Base-by-base conservation (phyloP, 345 rosid genomes). In the Turritis glabra region DNA sequence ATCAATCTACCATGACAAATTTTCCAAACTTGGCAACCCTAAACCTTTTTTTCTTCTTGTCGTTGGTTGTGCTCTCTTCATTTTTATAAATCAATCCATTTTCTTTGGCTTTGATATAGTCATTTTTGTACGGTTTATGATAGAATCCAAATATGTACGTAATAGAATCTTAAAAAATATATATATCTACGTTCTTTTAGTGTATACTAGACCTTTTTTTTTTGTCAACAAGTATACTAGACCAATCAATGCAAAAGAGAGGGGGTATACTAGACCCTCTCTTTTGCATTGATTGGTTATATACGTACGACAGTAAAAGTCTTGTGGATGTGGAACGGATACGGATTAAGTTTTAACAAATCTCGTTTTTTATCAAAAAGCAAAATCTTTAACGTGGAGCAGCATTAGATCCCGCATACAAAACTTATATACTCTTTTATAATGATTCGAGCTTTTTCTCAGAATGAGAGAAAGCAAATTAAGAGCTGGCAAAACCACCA, bases 401-500 rank as follows among this genome's bases (percentile, higher is more conserved):
- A 11, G 14, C 65, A 35, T 23, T 41, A 68, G 8, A 21, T 7
- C 18, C 7, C 11, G 14, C n/a, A n/a, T 44, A 57, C 35, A 57
- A 57, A 70, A 46, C 35, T 25, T 29, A 27, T 15, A 47, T 47
- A 29, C 21, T 55, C 14, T 5, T 17, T n/a, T 14, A 53, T 25
- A 2, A 54, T 15, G 41, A 32, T 56, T 56, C 15, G 40, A 30
- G n/a, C 30, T 18, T 14, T 10, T 19, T 13, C 8, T 5, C 17
- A 67, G 61, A 67, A 37, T 37, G 35, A 54, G 38, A 71, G 21
- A 48, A 33, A 57, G 18, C 3, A 12, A 38, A 12, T n/a, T 22
- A 23, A 57, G 22, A 57, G 18, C 47, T 1, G 9, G 11, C 74
- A 43, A 68, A 57, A 57, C 55, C 44, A 43, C 64, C 55, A 22